Percentiles rank a stretch among this genome's conserved stretches.
Conservation (phyloP, 495 filamentous ascomycete genomes). For the Mycothermus thermophilus region DNA sequence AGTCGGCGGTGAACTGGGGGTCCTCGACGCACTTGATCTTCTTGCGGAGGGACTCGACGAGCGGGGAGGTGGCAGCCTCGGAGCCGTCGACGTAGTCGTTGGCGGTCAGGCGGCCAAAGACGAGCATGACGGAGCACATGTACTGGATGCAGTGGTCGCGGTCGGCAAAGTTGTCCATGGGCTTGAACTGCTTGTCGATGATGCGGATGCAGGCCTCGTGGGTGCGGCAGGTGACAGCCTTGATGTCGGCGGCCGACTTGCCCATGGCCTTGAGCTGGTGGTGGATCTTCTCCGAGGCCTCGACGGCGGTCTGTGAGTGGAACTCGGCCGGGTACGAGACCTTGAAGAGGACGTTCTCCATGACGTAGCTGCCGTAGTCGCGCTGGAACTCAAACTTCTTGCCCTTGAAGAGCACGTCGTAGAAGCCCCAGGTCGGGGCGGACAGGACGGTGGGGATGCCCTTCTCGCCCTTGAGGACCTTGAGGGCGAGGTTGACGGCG, state of each 20-base stretch:
- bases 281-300: conserved; percentile 80
- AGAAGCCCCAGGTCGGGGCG: conserved; percentile 94
- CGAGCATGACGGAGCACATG: conserved; percentile 93
- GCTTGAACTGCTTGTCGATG: conserved; percentile 99
- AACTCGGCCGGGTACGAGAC: conserved; percentile 98
- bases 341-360: conserved; percentile 99
- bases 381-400: conserved; percentile 93
- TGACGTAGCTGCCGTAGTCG: conserved; percentile 93
- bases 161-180: conserved; percentile 98
- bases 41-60: conserved; percentile 79
- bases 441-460: conserved; percentile 87
- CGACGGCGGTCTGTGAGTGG: conserved; percentile 97
- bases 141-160: conserved; percentile 99
- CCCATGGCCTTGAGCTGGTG: conserved; percentile 65
- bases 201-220: conserved; percentile 97
- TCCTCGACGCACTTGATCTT: conserved; percentile 94
- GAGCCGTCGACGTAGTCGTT: conserved; percentile 82
- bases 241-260: conserved; percentile 90
- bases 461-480: conserved; percentile 83
- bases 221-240: conserved; percentile 81
- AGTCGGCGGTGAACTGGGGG: conserved; percentile 81
- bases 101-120: conserved; percentile 81
- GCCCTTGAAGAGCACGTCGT: conserved; percentile 93
- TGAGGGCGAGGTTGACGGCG: conserved; percentile 85
- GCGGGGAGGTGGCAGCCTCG: conserved; percentile 77